Evolutionary conservation across 208 protist species (phyloP), one percentile per base, ranked within the genome.

Genomic region (Trypanosoma cruzi): DNA sequence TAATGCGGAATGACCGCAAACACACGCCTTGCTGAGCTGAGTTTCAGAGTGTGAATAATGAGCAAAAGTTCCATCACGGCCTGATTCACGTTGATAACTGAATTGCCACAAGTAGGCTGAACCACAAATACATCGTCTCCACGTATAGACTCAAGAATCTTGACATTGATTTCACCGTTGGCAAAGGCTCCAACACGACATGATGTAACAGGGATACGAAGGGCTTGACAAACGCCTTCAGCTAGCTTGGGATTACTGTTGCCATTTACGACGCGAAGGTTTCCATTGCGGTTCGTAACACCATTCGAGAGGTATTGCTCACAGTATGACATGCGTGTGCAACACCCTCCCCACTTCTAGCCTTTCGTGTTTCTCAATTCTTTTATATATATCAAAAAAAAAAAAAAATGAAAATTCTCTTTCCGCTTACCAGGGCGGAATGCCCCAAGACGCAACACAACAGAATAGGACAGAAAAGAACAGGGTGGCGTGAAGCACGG

Each of bases 1-100:
- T 98, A 99, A 73, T 98, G 98, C 46, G 98, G 97, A 63, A 99
- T 96, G 10, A 99, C 94, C 4, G 94, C 93, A 58, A 94, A 96
- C 24, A 98, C 96, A 54, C 94, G 84, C 13, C 85, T 79, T 32
- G 90, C 93, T 16, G 92, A 97, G 7, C 90, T 92, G 44, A 96
- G 80, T 74, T 93, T 93, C 2, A 98, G 78, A 20, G 96, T 97
- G 77, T 98, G 92, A 34, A 96, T 94, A 62, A 97, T 94, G 16
- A 98, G 85, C n/a, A 97, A 76, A 46, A 98, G 81, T 73, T 99
- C 97, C 97, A 99, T 99, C 48, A 99, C 88, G 6, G 92, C 83
- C 64, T 96, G 87, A 77, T 98, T 96, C 29, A 96, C 92, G 71
- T 95, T 93, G 24, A 73, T 81, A 40, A 79, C 63, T 28, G 74